A percentile compares a stretch with the other conserved stretches of the same genome.
phyloP scores from a whole-genome alignment of 2,329 filamentous ascomycete genomes.

The Fusarium nisikadoi region DNA sequence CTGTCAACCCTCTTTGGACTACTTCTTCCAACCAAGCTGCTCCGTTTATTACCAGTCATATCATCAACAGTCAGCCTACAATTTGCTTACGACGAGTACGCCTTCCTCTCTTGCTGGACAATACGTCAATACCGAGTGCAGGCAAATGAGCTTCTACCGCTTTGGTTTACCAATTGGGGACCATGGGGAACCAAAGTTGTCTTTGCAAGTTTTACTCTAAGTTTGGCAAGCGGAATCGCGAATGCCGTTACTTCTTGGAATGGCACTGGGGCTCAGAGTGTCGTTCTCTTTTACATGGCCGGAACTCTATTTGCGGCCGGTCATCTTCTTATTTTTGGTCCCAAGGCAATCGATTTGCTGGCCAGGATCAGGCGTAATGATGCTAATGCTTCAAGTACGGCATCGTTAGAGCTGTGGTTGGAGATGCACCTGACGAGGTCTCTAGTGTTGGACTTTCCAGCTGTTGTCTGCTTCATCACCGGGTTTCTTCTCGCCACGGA shows the following conservation, averaged over 20 bases:
- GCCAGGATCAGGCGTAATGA: not conserved
- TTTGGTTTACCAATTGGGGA: not conserved
- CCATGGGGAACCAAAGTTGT: not conserved
- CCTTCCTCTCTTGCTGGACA: not conserved
- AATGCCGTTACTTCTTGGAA: not conserved
- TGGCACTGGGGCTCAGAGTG: not conserved
- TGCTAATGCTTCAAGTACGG: not conserved
- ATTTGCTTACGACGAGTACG: not conserved
- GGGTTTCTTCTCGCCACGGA: not conserved
- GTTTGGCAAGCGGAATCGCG: not conserved
- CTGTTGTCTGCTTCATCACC: not conserved
- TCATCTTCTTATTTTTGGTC: accelerated
- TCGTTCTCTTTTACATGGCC: not conserved
- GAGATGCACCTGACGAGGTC: not conserved
- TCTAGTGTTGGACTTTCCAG: not conserved
- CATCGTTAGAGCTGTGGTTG: not conserved
- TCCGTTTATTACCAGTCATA: not conserved
- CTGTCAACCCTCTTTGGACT: accelerated
- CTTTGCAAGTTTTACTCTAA: not conserved
- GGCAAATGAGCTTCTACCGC: not conserved
- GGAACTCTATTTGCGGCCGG: not conserved
- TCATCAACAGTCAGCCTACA: not conserved
- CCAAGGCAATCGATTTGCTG: not conserved
- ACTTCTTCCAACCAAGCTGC: accelerated
- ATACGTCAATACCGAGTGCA: not conserved